phyloP scores from a whole-genome alignment of 805 yeast genomes.

The Kodamaea restingae region DNA sequence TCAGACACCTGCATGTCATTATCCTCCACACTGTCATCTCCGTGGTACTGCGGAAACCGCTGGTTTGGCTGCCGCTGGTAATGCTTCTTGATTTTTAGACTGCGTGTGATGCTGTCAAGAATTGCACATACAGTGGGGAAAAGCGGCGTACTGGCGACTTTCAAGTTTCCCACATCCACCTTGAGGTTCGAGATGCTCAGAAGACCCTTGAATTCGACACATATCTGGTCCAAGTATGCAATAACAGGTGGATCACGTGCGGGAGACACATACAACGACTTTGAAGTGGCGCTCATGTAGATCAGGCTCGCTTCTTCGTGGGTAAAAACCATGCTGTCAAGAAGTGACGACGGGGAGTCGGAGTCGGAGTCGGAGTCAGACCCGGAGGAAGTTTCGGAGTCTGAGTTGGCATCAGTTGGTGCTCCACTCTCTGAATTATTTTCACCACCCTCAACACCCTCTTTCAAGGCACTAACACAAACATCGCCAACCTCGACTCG shows the following conservation, averaged over 20 bases:
- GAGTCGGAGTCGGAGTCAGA: constrained; percentile 14
- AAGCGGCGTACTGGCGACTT: constrained; percentile 43
- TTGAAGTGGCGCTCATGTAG: constrained; percentile 78
- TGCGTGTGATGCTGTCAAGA: constrained; percentile 34
- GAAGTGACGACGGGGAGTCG: constrained; percentile 33
- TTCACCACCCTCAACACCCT: constrained; percentile 31
- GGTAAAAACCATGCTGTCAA: constrained; percentile 61
- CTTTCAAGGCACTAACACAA: constrained; percentile 36
- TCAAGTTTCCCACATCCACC: constrained; percentile 37
- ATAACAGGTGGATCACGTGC: constrained; percentile 18
- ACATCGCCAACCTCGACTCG: constrained; percentile 38
- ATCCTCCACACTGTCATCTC: constrained; percentile 7
- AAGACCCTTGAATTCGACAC: constrained; percentile 48
- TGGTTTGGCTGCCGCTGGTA: constrained; percentile 21
- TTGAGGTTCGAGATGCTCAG: constrained; percentile 29
- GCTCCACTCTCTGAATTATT: constrained; percentile 5
- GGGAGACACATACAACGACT: constrained; percentile 25
- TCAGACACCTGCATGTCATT: constrained; percentile 11
- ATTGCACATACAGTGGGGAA: constrained; percentile 36
- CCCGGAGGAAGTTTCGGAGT: constrained; percentile 5
- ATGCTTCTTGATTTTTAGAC: constrained; percentile 29
- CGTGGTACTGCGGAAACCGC: constrained; percentile 25
- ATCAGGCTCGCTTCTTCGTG: constrained; percentile 67
- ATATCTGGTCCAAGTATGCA: constrained; percentile 32
- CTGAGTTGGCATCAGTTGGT: constrained; percentile 17